These are phyloP conservation scores for Cystobasidium tubakii DNA, from an alignment of 768 basidiomycete genomes.

Conservation along the genomic window DNA sequence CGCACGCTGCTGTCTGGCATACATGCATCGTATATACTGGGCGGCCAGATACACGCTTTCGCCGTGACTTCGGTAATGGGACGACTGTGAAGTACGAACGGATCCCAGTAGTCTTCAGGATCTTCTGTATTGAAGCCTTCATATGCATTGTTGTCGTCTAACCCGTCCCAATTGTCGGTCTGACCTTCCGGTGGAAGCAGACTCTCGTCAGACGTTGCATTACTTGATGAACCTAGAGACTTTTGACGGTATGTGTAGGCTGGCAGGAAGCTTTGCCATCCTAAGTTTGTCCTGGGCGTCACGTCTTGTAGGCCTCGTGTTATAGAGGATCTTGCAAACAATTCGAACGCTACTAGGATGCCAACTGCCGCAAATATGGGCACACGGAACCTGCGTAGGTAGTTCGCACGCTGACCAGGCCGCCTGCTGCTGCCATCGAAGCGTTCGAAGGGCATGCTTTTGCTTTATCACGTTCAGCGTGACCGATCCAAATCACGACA, in stretches of 20 bases:
- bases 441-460: slow-evolving; percentile 30
- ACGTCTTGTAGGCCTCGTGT: background rate
- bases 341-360: slow-evolving; percentile 7
- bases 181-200: slow-evolving; percentile 11
- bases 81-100: slow-evolving; percentile 18
- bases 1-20: slow-evolving; percentile 34
- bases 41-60: slow-evolving; percentile 42
- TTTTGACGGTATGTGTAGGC: slow-evolving; percentile 15
- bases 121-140: slow-evolving; percentile 23
- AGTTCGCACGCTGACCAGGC: background rate
- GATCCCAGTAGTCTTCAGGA: slow-evolving; percentile 12
- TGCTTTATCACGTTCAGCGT: background rate
- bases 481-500: background rate
- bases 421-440: slow-evolving; percentile 17
- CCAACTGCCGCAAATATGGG: background rate
- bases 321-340: slow-evolving; percentile 18
- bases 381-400: background rate
- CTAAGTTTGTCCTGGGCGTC: slow-evolving; percentile 22
- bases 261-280: slow-evolving; percentile 31
- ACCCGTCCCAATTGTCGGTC: slow-evolving; percentile 18
- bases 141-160: slow-evolving; percentile 21
- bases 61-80: slow-evolving; percentile 12
- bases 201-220: background rate
- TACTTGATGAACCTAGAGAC: background rate
- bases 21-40: slow-evolving; percentile 43